A percentile compares a stretch with the other conserved stretches of the same genome.
phyloP scores from a whole-genome alignment of 768 basidiomycete genomes.

The Tylopilus sp. region DNA sequence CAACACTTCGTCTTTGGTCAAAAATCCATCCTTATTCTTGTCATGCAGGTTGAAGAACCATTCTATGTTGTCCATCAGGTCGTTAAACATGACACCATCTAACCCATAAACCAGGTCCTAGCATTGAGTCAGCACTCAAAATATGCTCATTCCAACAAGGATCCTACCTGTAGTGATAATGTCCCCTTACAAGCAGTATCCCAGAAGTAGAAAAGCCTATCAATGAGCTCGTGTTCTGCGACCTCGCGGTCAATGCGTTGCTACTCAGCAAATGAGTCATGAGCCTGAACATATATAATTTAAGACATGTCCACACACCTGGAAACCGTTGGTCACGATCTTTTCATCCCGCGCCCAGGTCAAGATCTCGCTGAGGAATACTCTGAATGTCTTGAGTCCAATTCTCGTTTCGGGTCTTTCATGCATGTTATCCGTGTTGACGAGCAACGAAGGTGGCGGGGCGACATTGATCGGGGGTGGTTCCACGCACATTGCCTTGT shows the following conservation, averaged over 20 bases:
- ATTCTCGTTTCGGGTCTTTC: slow-evolving; percentile 90
- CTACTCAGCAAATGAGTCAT: slow-evolving; percentile 34
- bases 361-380: slow-evolving; percentile 87
- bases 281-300: neutral
- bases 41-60: slow-evolving; percentile 98
- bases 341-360: slow-evolving; percentile 96
- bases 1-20: slow-evolving; percentile 95
- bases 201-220: slow-evolving; percentile 94
- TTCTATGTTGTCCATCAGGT: slow-evolving; percentile 97
- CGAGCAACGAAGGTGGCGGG: slow-evolving; percentile 48
- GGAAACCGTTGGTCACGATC: slow-evolving; percentile 89
- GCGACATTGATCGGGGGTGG: slow-evolving; percentile 60
- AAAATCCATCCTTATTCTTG: slow-evolving; percentile 91
- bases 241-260: slow-evolving; percentile 84
- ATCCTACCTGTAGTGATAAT: slow-evolving; percentile 78
- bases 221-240: slow-evolving; percentile 96
- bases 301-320: slow-evolving; percentile 42
- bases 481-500: slow-evolving; percentile 75
- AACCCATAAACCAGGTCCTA: slow-evolving; percentile 89
- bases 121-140: slow-evolving; percentile 7
- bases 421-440: slow-evolving; percentile 54
- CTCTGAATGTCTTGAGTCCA: slow-evolving; percentile 77
- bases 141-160: neutral
- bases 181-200: slow-evolving; percentile 79
- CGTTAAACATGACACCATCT: slow-evolving; percentile 91